Conservation (phyloP, 1,139 yeast genomes). For the Yarrowia galli region DNA sequence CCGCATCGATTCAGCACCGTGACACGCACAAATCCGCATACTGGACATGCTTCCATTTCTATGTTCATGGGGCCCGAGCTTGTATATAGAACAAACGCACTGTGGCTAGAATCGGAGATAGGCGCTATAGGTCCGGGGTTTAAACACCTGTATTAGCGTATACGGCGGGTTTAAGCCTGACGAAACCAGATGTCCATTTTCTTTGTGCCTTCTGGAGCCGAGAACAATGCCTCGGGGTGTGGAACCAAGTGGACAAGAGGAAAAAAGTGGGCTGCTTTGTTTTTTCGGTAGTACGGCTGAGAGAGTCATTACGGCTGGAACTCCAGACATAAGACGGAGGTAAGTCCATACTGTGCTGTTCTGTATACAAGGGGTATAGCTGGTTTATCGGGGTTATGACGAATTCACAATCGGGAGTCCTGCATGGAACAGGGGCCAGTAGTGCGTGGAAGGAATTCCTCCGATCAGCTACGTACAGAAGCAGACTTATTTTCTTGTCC, state of each 20-base stretch:
- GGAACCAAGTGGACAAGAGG: too few species aligned
- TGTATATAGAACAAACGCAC: not conserved
- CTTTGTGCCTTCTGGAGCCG: not conserved
- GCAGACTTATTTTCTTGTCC: not conserved
- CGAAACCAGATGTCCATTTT: not conserved
- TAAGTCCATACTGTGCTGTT: too few species aligned
- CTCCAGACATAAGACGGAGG: too few species aligned
- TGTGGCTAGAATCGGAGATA: conserved; percentile 4
- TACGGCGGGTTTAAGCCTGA: conserved; percentile 9
- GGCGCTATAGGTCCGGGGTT: not conserved
- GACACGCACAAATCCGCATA: not conserved
- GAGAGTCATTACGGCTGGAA: not conserved
- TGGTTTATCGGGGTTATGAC: too few species aligned
- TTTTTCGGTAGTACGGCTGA: conserved; percentile 24
- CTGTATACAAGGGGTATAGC: too few species aligned
- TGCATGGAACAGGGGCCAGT: too few species aligned
- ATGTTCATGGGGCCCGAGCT: conserved; percentile 6
- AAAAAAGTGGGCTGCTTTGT: not conserved
- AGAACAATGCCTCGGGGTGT: not conserved
- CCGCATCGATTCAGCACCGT: conserved; percentile 8
- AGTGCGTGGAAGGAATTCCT: too few species aligned
- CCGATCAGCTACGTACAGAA: too few species aligned
- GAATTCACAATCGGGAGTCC: too few species aligned
- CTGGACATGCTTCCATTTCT: not conserved
- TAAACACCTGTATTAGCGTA: not conserved